A percentile compares a stretch with the other conserved stretches of the same genome.
phyloP scores from a whole-genome alignment of 768 basidiomycete species.

The Amyloporia xantha region DNA sequence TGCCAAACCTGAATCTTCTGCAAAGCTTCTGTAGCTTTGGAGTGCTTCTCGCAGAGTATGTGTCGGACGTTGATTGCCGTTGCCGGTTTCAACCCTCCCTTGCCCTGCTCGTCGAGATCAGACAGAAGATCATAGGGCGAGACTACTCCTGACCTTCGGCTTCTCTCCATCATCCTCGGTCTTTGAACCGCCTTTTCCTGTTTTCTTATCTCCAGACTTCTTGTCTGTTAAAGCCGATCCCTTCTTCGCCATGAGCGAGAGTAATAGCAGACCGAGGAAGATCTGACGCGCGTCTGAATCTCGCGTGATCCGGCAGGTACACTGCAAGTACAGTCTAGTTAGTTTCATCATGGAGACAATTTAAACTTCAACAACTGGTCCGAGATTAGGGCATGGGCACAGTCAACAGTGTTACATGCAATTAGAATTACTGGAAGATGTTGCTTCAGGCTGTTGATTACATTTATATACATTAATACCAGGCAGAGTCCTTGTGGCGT shows the following conservation, averaged over 20 bases:
- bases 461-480: too few species aligned
- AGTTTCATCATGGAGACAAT: too few species aligned
- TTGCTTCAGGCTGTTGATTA: too few species aligned
- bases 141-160: background rate
- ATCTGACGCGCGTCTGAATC: too few species aligned
- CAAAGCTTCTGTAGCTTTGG: slow-evolving; percentile 70
- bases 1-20: slow-evolving; percentile 64
- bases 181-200: slow-evolving; percentile 12
- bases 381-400: too few species aligned
- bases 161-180: slow-evolving; percentile 10
- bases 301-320: too few species aligned
- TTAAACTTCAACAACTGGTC: too few species aligned
- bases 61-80: slow-evolving; percentile 82
- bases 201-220: slow-evolving; percentile 37
- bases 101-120: slow-evolving; percentile 30
- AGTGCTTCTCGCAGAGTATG: slow-evolving; percentile 84
- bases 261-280: too few species aligned
- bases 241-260: slow-evolving; percentile 19
- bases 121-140: background rate
- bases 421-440: too few species aligned
- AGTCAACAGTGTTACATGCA: too few species aligned
- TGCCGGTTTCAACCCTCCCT: slow-evolving; percentile 65
- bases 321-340: too few species aligned
- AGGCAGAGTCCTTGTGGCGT: too few species aligned
- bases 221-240: slow-evolving; percentile 19